Evolutionary conservation across 306 rosid species (phyloP), one percentile per base, ranked within the genome.

Genomic region (Acacia melanoxylon): DNA sequence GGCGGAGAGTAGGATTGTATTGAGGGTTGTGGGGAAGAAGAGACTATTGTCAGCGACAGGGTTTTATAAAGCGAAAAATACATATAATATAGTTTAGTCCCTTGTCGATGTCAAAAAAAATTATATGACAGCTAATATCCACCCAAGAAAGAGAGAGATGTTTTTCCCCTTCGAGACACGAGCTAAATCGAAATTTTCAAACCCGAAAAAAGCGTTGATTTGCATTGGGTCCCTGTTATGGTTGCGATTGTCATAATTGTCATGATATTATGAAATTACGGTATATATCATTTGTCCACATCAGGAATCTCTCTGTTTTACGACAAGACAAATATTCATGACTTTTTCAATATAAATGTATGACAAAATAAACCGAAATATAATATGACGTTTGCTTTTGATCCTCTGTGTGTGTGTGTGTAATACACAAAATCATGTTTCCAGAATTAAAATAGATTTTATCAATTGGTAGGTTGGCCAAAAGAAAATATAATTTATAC

Each of bases 111-210:
- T 61, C 62, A 70, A 70, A 56, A 68, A 51, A 66, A 66, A 76
- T 77, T 10, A 24, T 78, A 48, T 91, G 94, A 88, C 97, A 93
- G 93, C 97, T 93, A 91, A 93, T 90, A 88, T 91, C 89, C 97
- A 91, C 89, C 95, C 82, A 41, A 31, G 85, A 81, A 65, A 41
- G 27, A 56, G 80, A 76, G 59, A 58, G 74, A 46, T 31, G 68
- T 68, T 40, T 42, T 77, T 29, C 48, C 44, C 27, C 31, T 67
- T 56, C 14, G 13, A 68, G 31, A 35, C 72, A 67, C 49, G 48
- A 35, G 48, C 25, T 22, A 49, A 73, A 17, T 51, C 46, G 2
- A 16, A 24, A 45, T 25, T 71, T 46, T 72, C 59, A 15, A 72
- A 72, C 40, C 31, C 35, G 13, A 45, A 24, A 44, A 3, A 45